Conservation (phyloP, 768 basidiomycete genomes). For the Hysterangium stoloniferum region DNA sequence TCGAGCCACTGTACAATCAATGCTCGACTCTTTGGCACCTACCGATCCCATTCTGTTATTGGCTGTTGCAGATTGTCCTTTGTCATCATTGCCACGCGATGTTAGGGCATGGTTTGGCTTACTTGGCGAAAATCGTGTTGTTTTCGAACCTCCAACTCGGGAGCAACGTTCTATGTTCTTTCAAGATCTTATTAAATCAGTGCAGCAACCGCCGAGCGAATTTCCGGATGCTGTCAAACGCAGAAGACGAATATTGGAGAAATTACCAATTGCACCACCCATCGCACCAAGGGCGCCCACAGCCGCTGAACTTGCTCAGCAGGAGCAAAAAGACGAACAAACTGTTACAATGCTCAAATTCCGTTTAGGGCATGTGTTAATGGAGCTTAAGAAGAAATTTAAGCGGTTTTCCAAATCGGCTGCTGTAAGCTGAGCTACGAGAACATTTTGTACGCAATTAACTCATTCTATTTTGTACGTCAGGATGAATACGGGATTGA, state of each 20-base stretch:
- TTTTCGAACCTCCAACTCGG: constrained; percentile 42
- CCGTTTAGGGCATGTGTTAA: constrained; percentile 83
- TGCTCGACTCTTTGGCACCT: constrained; percentile 86
- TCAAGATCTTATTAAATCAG: constrained; percentile 55
- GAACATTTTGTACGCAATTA: constrained; percentile 1
- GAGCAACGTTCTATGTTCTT: constrained; percentile 73
- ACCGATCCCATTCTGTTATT: constrained; percentile 92
- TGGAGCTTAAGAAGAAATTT: constrained; percentile 86
- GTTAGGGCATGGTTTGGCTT: constrained; percentile 88
- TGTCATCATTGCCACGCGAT: constrained; percentile 64
- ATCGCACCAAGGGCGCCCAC: constrained; percentile 77
- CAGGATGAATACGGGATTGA: constrained; percentile 75
- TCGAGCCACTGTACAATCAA: constrained; percentile 75
- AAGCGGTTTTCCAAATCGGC: constrained; percentile 83
- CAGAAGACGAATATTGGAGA: constrained; percentile 76
- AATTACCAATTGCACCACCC: constrained; percentile 83
- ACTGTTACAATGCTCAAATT: constrained; percentile 78
- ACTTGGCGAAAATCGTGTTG: constrained; percentile 66
- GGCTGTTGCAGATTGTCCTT: constrained; percentile 76
- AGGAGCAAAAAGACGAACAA: constrained; percentile 75
- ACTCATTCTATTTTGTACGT: neutral
- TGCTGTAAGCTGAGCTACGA: constrained; percentile 40
- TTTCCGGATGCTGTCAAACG: constrained; percentile 87
- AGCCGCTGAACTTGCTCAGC: constrained; percentile 71
- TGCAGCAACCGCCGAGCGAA: constrained; percentile 69